Base-by-base conservation (phyloP, 139 green algal genomes). In the Deuterostichococcus epilithicus region DNA sequence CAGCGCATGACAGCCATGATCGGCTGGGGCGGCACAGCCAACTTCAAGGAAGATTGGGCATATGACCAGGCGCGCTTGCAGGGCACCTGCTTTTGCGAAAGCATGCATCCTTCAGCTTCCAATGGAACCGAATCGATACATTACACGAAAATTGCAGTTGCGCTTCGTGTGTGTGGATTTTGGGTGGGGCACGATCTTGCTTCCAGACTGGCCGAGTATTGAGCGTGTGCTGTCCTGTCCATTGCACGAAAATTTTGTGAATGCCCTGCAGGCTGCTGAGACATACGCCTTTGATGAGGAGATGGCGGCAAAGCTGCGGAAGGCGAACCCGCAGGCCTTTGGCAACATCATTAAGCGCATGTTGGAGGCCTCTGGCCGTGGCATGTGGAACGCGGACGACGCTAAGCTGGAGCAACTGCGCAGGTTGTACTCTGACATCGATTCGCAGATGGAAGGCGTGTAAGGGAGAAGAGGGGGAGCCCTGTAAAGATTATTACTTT, bases 1-100 rank as follows among this genome's bases (percentile, higher is more conserved):
- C 86, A 93, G 83, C 80, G 91, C 42, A 98, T 99, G 94, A 98
- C 94, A 18, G 94, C 94, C 22, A 90, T 97, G 86, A 76, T 98
- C 52, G 96, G 96, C 0, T 99, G 96, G 96, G 94, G 95, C 0
- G 96, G 91, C 34, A 99, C 96, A 1, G 75, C 86, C 0, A 86
- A 83, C 69, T 99, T 98, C 80, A 73, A 59, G 25, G 96, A 99
- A 79, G 83, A 95, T 76, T 99, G 94, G 92, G 88, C 91, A 35
- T 99, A 92, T 88, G 88, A 98, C 79, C 92, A 94, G 75, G 42
- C 76, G 79, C 1, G 72, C 15, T 69, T 28, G 42, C n/a, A n/a
- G n/a, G n/a, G n/a, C n/a, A n/a, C n/a, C n/a, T n/a, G n/a, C n/a
- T n/a, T n/a, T n/a, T n/a, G n/a, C n/a, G n/a, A n/a, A n/a, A n/a